Evolutionary conservation across 2,329 filamentous ascomycete genomes (phyloP).

Genomic region (Fusarium tricinctum): DNA sequence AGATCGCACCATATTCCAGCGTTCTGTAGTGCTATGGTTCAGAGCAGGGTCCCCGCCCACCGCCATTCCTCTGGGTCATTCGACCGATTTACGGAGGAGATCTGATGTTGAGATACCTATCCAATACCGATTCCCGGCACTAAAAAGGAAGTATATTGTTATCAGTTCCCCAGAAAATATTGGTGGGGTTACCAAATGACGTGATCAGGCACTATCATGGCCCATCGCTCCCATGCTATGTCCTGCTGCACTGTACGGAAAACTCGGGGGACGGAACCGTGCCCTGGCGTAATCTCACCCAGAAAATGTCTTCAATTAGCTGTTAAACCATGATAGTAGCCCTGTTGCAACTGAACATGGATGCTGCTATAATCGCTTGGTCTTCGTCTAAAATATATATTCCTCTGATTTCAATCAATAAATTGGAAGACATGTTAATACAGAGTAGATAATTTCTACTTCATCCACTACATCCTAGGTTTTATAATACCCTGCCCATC

Average conservation of each 20-base stretch:
- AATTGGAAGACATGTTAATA: too few species aligned
- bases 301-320: too few species aligned
- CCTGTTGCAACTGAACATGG: too few species aligned
- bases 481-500: background rate
- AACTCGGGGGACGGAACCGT: slow-evolving; percentile 33
- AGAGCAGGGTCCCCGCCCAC: slow-evolving; percentile 31
- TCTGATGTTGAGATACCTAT: slow-evolving; percentile 37
- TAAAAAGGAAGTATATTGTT: slow-evolving; percentile 34
- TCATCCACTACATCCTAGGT: too few species aligned
- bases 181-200: slow-evolving; percentile 48
- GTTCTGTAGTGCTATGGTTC: slow-evolving; percentile 20
- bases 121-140: background rate
- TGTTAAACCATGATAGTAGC: too few species aligned
- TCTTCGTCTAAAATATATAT: too few species aligned
- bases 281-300: slow-evolving; percentile 16
- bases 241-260: slow-evolving; percentile 41
- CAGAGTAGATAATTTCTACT: too few species aligned
- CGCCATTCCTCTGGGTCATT: slow-evolving; percentile 45
- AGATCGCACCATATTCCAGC: slow-evolving; percentile 6
- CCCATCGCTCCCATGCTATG: slow-evolving; percentile 29
- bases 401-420: too few species aligned
- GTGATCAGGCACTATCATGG: slow-evolving; percentile 48
- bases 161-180: slow-evolving; percentile 29
- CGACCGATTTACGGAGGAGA: slow-evolving; percentile 47
- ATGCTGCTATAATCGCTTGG: too few species aligned